Percentiles rank a stretch among this genome's conserved stretches.
Conservation (phyloP, 176 grass and related monocot genomes). For the Alloteropsis semialata region DNA sequence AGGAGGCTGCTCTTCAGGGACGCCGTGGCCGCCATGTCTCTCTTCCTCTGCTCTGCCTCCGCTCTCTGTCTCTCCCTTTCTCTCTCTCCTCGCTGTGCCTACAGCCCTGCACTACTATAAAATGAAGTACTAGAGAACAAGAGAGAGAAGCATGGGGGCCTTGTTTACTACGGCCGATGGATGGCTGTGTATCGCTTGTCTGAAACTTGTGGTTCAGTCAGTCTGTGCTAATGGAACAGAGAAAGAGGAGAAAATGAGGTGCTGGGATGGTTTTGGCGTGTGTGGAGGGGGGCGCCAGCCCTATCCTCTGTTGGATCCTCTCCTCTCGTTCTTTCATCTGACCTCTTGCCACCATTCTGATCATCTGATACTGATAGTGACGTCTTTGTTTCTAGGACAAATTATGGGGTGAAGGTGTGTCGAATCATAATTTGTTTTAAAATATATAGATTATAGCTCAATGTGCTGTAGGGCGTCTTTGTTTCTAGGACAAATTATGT, state of each 20-base stretch:
- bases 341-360: constrained; percentile 7
- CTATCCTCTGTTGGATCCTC: constrained; percentile 35
- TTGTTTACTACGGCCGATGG: neutral
- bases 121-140: neutral
- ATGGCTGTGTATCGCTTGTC: constrained; percentile 14
- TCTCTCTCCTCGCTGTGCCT: neutral
- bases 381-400: neutral
- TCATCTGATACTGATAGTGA: constrained; percentile 22
- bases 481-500: no score
- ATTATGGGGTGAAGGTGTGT: neutral
- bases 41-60: neutral
- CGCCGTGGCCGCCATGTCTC: constrained; percentile 35
- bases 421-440: no score
- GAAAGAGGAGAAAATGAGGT: neutral
- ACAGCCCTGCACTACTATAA: neutral
- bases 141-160: neutral
- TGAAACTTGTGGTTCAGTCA: constrained; percentile 37
- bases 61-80: neutral
- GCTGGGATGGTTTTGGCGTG: constrained; percentile 10
- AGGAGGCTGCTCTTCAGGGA: constrained; percentile 62
- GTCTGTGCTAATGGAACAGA: constrained; percentile 3
- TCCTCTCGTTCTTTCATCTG: constrained; percentile 2
- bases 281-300: constrained; percentile 39
- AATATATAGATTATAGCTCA: no score
- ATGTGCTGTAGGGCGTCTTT: no score